These are phyloP conservation scores for Colletotrichum zoysiae DNA, from an alignment of 2,329 filamentous ascomycete species.

Conservation along the genomic window DNA sequence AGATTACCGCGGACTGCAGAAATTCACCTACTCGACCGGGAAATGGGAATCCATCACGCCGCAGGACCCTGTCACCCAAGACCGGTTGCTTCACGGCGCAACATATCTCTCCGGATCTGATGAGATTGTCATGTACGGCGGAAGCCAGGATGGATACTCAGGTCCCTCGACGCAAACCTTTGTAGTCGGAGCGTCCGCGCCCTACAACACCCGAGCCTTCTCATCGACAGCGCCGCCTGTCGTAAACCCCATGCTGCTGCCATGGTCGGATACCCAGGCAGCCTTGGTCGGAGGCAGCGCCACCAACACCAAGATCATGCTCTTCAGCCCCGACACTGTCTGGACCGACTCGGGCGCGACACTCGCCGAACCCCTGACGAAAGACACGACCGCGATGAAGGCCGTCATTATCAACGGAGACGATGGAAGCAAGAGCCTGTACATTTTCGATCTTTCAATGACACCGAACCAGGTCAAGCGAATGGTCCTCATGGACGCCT, in stretches of 20 bases:
- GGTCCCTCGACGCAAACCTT: conserved; percentile 80
- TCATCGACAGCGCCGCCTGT: conserved; percentile 72
- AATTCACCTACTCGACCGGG: conserved; percentile 66
- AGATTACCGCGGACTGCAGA: conserved; percentile 81
- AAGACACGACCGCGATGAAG: conserved; percentile 68
- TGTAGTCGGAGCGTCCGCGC: conserved; percentile 73
- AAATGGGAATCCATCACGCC: conserved; percentile 64
- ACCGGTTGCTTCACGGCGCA: conserved; percentile 81
- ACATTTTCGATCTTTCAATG: conserved; percentile 80
- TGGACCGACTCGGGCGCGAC: conserved; percentile 78
- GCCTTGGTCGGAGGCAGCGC: conserved; percentile 80
- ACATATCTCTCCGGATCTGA: conserved; percentile 78
- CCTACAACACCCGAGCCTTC: conserved; percentile 73
- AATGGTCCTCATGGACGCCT: conserved; percentile 73
- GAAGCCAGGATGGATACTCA: conserved; percentile 71
- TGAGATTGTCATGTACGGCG: conserved; percentile 84
- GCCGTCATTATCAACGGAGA: conserved; percentile 76
- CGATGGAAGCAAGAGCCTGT: conserved; percentile 82
- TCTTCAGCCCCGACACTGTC: conserved; percentile 72
- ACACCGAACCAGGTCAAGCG: conserved; percentile 82
- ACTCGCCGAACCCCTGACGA: conserved; percentile 71
- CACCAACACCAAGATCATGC: conserved; percentile 76
- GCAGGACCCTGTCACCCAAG: conserved; percentile 67
- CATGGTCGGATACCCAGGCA: conserved; percentile 78
- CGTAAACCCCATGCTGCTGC: conserved; percentile 77